Conservation (phyloP, 495 filamentous ascomycete genomes). For the Xylaria curta region DNA sequence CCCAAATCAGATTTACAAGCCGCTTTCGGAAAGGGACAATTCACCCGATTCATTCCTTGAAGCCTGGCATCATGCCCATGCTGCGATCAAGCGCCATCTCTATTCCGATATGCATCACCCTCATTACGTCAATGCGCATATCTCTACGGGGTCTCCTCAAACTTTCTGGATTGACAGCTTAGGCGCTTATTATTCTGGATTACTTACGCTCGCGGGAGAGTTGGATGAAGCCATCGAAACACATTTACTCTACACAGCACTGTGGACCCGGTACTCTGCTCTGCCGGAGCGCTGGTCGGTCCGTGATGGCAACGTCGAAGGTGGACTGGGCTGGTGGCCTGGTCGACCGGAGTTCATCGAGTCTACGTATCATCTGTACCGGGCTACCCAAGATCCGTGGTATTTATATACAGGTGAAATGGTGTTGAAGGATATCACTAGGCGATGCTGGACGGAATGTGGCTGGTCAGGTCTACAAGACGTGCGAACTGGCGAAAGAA, state of each 20-base stretch:
- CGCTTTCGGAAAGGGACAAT: constrained; percentile 68
- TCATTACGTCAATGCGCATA: constrained; percentile 88
- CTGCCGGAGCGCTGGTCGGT: constrained; percentile 94
- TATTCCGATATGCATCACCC: constrained; percentile 77
- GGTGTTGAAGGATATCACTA: constrained; percentile 85
- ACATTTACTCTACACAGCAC: constrained; percentile 85
- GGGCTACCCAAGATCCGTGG: constrained; percentile 94
- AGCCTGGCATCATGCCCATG: constrained; percentile 86
- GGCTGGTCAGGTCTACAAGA: constrained; percentile 97
- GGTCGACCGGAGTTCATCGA: constrained; percentile 96
- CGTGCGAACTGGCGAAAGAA: constrained; percentile 85
- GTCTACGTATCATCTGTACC: constrained; percentile 90
- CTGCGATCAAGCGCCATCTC: constrained; percentile 85
- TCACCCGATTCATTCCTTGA: constrained; percentile 78
- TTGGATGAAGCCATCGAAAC: constrained; percentile 88
- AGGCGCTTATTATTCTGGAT: constrained; percentile 91
- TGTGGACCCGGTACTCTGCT: constrained; percentile 93
- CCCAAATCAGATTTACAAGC: constrained; percentile 62
- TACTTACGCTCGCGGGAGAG: constrained; percentile 86
- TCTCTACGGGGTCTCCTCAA: constrained; percentile 77
- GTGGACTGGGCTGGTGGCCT: constrained; percentile 91
- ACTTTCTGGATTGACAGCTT: constrained; percentile 96
- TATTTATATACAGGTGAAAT: constrained; percentile 96
- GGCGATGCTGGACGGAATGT: constrained; percentile 90
- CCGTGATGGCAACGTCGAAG: constrained; percentile 82